These are phyloP conservation scores for Ceriops decandra DNA, from an alignment of 345 rosid species.

Conservation along the genomic window DNA sequence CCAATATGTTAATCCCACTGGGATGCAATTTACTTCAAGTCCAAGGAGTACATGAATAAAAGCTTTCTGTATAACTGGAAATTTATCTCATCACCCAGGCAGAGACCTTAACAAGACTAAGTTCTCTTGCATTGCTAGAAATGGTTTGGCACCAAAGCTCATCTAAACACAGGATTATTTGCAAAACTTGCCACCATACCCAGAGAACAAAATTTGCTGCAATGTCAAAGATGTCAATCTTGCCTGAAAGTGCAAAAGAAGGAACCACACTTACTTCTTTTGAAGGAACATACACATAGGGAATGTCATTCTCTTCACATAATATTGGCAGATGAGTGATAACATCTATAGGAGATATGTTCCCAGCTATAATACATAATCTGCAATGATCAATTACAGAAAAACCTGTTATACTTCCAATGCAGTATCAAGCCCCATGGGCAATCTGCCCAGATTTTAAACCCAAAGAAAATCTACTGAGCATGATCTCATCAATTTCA, in stretches of 20 bases:
- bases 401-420: neutral
- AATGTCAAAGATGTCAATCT: too few species aligned
- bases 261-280: constrained; percentile 63
- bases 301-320: constrained; percentile 81
- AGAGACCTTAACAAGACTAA: neutral
- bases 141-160: neutral
- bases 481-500: too few species aligned
- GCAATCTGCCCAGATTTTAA: too few species aligned
- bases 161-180: neutral
- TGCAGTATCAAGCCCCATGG: neutral
- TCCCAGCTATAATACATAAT: constrained; percentile 89
- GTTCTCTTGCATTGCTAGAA: neutral
- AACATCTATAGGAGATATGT: constrained; percentile 96
- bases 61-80: neutral
- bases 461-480: too few species aligned
- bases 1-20: neutral
- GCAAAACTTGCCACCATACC: neutral
- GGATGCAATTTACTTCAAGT: neutral
- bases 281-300: constrained; percentile 79
- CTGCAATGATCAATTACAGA: constrained; percentile 35
- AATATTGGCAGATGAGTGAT: constrained; percentile 90
- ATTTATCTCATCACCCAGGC: neutral
- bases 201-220: neutral
- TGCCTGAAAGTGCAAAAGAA: neutral
- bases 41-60: neutral